These are phyloP conservation scores for Dioscorea dumetorum DNA, from an alignment of 106 monocot species.

Conservation along the genomic window DNA sequence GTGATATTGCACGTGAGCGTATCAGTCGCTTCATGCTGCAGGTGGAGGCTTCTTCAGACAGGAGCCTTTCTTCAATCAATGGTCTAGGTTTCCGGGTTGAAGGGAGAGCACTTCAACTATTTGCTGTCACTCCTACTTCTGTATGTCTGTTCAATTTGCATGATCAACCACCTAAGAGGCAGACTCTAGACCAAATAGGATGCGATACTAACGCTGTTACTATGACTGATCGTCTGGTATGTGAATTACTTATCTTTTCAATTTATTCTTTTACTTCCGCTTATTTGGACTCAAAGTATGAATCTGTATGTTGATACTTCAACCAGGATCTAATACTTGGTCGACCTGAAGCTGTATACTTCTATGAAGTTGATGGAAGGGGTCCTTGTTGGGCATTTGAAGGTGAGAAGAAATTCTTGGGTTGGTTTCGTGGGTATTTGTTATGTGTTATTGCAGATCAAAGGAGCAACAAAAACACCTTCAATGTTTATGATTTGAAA, in stretches of 20 bases:
- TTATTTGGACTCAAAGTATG: not conserved
- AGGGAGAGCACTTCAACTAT: constrained; percentile 72
- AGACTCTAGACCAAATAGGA: constrained; percentile 85
- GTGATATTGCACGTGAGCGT: constrained; percentile 91
- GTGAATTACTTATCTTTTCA: not conserved
- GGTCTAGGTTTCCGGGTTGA: constrained; percentile 79
- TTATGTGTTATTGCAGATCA: constrained; percentile 74
- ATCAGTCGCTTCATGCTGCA: constrained; percentile 83
- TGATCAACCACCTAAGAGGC: constrained; percentile 71
- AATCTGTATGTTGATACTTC: not conserved
- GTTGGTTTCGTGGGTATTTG: constrained; percentile 97
- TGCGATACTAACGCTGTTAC: constrained; percentile 64
- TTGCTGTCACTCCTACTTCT: constrained; percentile 79
- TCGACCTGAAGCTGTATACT: constrained; percentile 94
- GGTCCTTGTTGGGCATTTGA: constrained; percentile 99
- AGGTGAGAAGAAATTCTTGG: constrained; percentile 88
- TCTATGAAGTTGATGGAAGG: constrained; percentile 89
- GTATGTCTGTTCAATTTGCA: constrained; percentile 76
- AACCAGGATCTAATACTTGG: constrained; percentile 88
- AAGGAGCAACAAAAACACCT: constrained; percentile 42
- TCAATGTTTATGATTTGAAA: constrained; percentile 95
- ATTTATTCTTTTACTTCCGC: not conserved
- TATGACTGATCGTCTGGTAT: constrained; percentile 92
- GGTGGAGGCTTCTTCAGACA: constrained; percentile 45
- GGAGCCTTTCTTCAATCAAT: constrained; percentile 41